These are phyloP conservation scores for Echites panduratus DNA, from an alignment of 257 asterid genomes.

Conservation along the genomic window DNA sequence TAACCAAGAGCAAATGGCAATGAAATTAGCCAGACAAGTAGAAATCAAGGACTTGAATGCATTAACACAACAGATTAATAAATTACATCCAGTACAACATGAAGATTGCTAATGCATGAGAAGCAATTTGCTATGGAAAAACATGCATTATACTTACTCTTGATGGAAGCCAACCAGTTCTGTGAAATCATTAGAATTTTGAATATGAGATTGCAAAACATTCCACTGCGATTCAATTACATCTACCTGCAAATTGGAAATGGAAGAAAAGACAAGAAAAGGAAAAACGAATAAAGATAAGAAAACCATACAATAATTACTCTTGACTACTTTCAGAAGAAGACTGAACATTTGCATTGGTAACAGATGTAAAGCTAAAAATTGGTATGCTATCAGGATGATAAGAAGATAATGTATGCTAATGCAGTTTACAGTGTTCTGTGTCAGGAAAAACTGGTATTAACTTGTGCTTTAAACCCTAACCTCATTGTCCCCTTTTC, in stretches of 20 bases:
- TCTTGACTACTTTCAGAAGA: background rate
- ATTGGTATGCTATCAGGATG: background rate
- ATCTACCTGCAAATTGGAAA: constrained; percentile 63
- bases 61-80: background rate
- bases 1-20: background rate
- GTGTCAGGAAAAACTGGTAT: background rate
- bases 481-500: background rate
- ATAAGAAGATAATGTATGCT: background rate
- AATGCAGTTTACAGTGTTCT: background rate
- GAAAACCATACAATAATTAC: background rate
- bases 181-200: constrained; percentile 84
- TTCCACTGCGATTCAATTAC: constrained; percentile 99
- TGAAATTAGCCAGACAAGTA: background rate
- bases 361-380: background rate
- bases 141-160: constrained; percentile 57
- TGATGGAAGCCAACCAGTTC: constrained; percentile 94
- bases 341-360: background rate
- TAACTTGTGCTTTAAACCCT: background rate
- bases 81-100: background rate
- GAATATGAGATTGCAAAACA: constrained; percentile 81
- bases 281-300: background rate
- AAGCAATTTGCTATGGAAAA: constrained; percentile 16
- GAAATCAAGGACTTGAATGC: background rate
- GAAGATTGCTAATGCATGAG: background rate
- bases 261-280: constrained; percentile 11